Evolutionary conservation across 2,329 filamentous ascomycete species (phyloP).

Genomic region (Shiraia sp.): DNA sequence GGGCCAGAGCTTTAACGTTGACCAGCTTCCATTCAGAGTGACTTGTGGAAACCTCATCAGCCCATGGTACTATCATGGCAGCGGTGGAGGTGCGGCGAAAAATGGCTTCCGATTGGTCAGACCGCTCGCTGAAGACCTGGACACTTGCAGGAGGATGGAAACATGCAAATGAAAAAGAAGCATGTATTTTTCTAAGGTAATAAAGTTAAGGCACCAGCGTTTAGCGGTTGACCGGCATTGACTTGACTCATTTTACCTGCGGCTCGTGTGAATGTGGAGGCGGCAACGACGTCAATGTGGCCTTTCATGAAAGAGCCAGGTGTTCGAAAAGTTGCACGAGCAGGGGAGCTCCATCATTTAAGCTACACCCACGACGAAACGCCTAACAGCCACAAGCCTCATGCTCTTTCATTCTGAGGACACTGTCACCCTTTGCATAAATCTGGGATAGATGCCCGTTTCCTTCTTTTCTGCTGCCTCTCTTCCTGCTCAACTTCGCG

Average conservation of each 20-base stretch:
- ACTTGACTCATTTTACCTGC: conserved; percentile 15
- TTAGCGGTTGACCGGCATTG: conserved; percentile 10
- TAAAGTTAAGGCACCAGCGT: conserved; percentile 15
- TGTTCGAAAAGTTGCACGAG: conserved; percentile 27
- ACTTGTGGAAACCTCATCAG: too few species aligned
- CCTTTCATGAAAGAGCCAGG: conserved; percentile 38
- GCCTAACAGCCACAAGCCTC: conserved; percentile 16
- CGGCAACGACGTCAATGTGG: conserved; percentile 35
- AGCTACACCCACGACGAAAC: conserved; percentile 22
- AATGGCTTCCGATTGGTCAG: conserved; percentile 27
- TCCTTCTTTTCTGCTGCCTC: conserved; percentile 20
- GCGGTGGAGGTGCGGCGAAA: conserved; percentile 9
- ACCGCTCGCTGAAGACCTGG: not conserved
- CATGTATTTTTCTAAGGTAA: not conserved
- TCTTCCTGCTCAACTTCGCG: conserved; percentile 5
- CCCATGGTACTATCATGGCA: too few species aligned
- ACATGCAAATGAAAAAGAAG: not conserved
- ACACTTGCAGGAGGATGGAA: conserved; percentile 1
- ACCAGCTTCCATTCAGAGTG: too few species aligned
- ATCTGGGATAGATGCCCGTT: conserved; percentile 32
- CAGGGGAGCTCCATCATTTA: conserved; percentile 32
- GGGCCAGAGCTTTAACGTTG: too few species aligned
- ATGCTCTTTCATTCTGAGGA: conserved; percentile 20
- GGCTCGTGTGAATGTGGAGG: conserved; percentile 15
- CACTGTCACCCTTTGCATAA: conserved; percentile 8